Percentiles rank a stretch among this genome's conserved stretches.
phyloP scores from a whole-genome alignment of 129 eudicot genomes.

The Flaveria sonorensis region DNA sequence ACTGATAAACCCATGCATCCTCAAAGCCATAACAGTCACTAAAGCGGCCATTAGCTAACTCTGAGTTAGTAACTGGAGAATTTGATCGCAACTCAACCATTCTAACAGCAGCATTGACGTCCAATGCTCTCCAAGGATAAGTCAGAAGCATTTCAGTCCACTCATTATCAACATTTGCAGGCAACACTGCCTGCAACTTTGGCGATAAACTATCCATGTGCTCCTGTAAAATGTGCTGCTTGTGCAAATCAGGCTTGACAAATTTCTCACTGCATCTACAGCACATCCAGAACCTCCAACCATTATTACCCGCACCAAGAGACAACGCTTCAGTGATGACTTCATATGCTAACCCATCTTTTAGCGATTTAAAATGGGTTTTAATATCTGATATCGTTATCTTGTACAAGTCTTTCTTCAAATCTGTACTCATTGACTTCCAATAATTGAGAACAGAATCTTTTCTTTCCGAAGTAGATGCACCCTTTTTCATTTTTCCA shows the following conservation, averaged over 20 bases:
- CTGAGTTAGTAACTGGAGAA: conserved; percentile 34
- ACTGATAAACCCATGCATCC: conserved; percentile 55
- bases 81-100: conserved; percentile 56
- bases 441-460: conserved; percentile 67
- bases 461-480: conserved; percentile 67
- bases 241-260: conserved; percentile 50
- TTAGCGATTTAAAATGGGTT: conserved; percentile 61
- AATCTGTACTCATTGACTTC: conserved; percentile 63
- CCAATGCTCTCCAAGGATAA: conserved; percentile 81
- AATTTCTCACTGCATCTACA: conserved; percentile 80
- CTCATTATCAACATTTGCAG: conserved; percentile 62
- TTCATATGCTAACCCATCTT: conserved; percentile 57
- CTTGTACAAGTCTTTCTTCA: conserved; percentile 61
- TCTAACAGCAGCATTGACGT: conserved; percentile 56
- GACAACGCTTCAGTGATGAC: conserved; percentile 72
- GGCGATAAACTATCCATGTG: conserved; percentile 70
- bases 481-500: conserved; percentile 55
- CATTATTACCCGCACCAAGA: conserved; percentile 53
- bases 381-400: conserved; percentile 57
- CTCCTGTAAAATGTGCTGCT: conserved; percentile 68
- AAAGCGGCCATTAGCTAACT: conserved; percentile 45
- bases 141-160: conserved; percentile 93
- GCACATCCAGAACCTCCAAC: conserved; percentile 86
- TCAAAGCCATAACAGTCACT: conserved; percentile 51
- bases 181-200: conserved; percentile 65